phyloP scores from a whole-genome alignment of 768 basidiomycete species.

The Mycena epipterygia region DNA sequence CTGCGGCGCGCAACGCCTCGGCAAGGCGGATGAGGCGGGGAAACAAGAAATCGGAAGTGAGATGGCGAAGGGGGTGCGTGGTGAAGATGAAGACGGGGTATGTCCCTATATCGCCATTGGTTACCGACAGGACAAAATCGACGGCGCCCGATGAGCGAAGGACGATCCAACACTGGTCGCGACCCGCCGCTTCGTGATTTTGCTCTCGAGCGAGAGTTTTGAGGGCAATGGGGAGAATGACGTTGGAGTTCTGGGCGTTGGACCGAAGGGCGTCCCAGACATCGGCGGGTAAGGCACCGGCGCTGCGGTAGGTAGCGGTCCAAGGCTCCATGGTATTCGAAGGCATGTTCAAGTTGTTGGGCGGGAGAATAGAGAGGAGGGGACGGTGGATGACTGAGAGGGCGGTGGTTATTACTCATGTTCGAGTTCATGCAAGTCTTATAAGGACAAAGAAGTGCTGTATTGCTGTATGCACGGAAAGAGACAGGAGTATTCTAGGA shows the following conservation, averaged over 20 bases:
- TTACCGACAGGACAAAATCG: constrained; percentile 72
- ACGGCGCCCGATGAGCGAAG: constrained; percentile 45
- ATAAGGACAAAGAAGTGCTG: constrained; percentile 23
- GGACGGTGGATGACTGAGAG: not conserved
- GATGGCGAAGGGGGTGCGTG: constrained; percentile 53
- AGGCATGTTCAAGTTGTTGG: constrained; percentile 22
- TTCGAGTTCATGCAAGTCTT: not conserved
- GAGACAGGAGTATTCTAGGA: not conserved
- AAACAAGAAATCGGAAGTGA: constrained; percentile 52
- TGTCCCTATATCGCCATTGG: constrained; percentile 63
- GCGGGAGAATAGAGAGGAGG: not conserved
- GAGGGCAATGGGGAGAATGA: constrained; percentile 54
- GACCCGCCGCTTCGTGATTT: constrained; percentile 12
- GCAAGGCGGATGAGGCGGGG: constrained; percentile 61
- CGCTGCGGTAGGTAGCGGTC: constrained; percentile 42
- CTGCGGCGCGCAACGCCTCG: constrained; percentile 48
- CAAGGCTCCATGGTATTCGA: constrained; percentile 22
- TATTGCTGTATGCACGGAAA: constrained; percentile 26
- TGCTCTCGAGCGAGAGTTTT: constrained; percentile 45
- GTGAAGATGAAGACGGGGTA: constrained; percentile 80
- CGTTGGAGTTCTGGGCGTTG: constrained; percentile 56
- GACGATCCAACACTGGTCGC: constrained; percentile 53
- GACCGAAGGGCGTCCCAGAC: constrained; percentile 54
- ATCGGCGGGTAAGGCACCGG: constrained; percentile 51
- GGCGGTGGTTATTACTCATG: not conserved